Evolutionary conservation across 768 basidiomycete genomes (phyloP), one percentile per base, ranked within the genome.

Genomic region (Dictyophora rubrovolvata): DNA sequence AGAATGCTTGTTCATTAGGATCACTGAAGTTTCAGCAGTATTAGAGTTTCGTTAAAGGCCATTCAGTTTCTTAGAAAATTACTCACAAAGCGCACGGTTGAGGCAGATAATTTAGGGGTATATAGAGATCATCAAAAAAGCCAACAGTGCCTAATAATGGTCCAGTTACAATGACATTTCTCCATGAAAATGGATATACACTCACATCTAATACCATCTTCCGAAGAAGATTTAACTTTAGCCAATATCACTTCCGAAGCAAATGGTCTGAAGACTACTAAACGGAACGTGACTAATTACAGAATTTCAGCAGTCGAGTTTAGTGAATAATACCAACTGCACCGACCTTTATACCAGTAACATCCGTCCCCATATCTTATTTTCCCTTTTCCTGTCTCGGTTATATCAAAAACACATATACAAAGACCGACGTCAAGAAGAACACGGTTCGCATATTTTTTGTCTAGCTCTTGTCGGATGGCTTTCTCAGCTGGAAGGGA

Each of bases 101-200:
- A 1, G 94, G 93, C 5, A 97, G 81, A 60, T 90, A 85, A 2
- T 80, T 74, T 0, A 80, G 72, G 0, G 93, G 90, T 50, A 97
- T 80, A 67, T 91, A 89, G 21, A 97, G 85, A 65, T 97, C 93
- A 70, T 93, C 90, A 66, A 98, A 98, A 75, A 98, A 97, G 18
- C 86, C 88, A 17, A 96, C 70, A 20, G 86, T 82, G 23, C 95
- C 93, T 95, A 65, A 16, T 48, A 6, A 53, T 48, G 21, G 14
- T 14, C 5, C 5, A 63, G 22, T 20, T 37, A 49, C 56, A 16
- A 28, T 18, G 18, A 3, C 16, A 48, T 11, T 48, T 42, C 42
- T 48, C 1, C 50, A 18, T 34, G 46, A 28, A 18, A 50, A 33
- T 42, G 50, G 1, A 37, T 12, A 54, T 23, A 28, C 16, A 75